Percentiles rank a stretch among this genome's conserved stretches.
Evolutionary conservation across 441 rosid genomes (phyloP).

Genomic region (Mallotus japonicus): DNA sequence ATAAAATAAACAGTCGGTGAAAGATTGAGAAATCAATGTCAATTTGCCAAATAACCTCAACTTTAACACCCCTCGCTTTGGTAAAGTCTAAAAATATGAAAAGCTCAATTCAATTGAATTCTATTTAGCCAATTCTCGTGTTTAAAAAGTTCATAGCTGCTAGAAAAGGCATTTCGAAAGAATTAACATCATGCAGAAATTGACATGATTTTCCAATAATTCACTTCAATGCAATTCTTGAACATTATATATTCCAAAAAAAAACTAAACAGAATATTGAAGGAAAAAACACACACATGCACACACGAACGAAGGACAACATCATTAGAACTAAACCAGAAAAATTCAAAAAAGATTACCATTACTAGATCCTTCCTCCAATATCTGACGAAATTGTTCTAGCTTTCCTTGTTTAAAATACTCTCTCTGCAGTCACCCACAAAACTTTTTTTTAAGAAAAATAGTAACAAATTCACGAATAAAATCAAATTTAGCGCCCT

Average conservation of each 20-base stretch:
- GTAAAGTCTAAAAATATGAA: no score
- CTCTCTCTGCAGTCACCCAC: slow-evolving; percentile 60
- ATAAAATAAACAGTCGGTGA: neutral
- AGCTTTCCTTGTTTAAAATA: slow-evolving; percentile 95
- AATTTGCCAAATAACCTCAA: neutral
- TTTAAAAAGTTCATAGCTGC: no score
- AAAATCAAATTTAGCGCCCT: no score
- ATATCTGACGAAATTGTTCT: slow-evolving; percentile 88
- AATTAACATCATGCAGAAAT: no score
- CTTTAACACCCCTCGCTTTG: neutral
- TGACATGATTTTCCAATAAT: no score
- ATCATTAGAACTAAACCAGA: neutral
- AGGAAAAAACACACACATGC: no score
- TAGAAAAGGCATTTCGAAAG: no score
- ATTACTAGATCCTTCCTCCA: slow-evolving; percentile 97
- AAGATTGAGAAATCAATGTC: neutral
- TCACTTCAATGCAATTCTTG: no score
- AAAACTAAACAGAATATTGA: neutral
- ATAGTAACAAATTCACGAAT: neutral
- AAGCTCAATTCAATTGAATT: no score
- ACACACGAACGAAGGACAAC: neutral
- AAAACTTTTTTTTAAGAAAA: no score
- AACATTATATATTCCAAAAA: no score
- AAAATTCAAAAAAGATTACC: slow-evolving; percentile 40
- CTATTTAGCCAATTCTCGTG: no score